phyloP scores from a whole-genome alignment of 345 rosid genomes.

The Salix koriyanagi region DNA sequence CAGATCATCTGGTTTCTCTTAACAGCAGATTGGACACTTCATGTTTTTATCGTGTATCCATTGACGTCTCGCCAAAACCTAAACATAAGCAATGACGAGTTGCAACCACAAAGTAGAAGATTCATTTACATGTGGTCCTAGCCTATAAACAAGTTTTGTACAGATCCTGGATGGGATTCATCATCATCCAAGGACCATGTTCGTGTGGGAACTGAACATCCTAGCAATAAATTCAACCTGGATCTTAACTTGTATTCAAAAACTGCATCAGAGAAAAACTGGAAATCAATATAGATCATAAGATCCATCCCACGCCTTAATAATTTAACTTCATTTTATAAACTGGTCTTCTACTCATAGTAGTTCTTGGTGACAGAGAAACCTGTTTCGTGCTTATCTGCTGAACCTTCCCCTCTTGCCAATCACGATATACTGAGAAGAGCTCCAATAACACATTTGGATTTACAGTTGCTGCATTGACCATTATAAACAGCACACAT shows the following conservation, averaged over 20 bases:
- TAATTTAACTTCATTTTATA: not conserved
- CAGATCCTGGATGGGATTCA: not conserved
- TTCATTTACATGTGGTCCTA: not conserved
- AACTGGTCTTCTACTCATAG: not conserved
- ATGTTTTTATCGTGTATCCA: not conserved
- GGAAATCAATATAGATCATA: not conserved
- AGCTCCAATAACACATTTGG: slow-evolving; percentile 81
- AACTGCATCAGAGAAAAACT: not conserved
- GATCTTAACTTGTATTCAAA: slow-evolving; percentile 5
- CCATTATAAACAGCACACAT: slow-evolving; percentile 5
- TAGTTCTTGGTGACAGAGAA: not conserved
- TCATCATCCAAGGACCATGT: not conserved
- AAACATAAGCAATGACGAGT: not conserved
- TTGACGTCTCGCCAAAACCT: not conserved
- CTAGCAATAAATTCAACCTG: slow-evolving; percentile 7
- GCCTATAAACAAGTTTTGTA: not conserved
- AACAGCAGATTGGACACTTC: not conserved
- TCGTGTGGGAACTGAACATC: not conserved
- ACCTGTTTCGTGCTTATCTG: slow-evolving; percentile 79
- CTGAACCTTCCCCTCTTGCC: slow-evolving; percentile 65
- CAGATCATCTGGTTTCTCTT: not conserved
- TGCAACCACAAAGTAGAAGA: not conserved
- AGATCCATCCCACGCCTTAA: slow-evolving; percentile 1
- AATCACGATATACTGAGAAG: slow-evolving; percentile 70
- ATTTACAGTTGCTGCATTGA: slow-evolving; percentile 51